These are phyloP conservation scores for Beauveria australis DNA, from an alignment of 2,329 filamentous ascomycete species.

Conservation along the genomic window DNA sequence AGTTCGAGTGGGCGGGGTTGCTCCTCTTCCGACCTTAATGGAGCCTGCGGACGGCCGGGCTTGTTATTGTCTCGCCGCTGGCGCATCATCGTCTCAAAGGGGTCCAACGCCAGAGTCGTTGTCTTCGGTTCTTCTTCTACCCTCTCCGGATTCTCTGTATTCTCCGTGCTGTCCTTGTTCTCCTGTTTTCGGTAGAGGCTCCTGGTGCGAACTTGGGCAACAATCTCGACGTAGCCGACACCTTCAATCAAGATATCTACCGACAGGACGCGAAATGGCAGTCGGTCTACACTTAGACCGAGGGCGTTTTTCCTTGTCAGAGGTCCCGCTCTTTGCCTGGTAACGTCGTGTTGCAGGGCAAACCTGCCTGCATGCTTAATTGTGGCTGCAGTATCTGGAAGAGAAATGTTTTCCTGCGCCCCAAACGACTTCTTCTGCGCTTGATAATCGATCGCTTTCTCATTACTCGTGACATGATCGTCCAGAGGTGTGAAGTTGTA, in stretches of 20 bases:
- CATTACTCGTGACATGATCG: conserved; percentile 67
- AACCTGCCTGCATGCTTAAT: conserved; percentile 69
- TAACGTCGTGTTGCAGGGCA: conserved; percentile 72
- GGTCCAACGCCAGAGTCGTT: conserved; percentile 11
- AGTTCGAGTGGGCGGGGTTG: conserved; percentile 11
- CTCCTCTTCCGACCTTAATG: conserved; percentile 9
- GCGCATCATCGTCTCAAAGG: conserved; percentile 20
- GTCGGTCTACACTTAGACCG: conserved; percentile 53
- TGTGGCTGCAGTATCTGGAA: conserved; percentile 46
- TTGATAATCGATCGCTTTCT: conserved; percentile 72
- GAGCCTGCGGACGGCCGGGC: neutral
- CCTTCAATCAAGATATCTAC: conserved; percentile 86
- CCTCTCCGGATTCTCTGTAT: neutral
- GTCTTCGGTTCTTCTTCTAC: conserved; percentile 10
- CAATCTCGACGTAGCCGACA: conserved; percentile 86
- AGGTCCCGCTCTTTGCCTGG: conserved; percentile 66
- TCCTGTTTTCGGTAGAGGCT: conserved; percentile 29
- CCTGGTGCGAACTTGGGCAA: conserved; percentile 65
- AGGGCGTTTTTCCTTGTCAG: conserved; percentile 56
- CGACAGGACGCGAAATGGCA: conserved; percentile 74
- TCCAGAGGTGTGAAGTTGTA: conserved; percentile 79
- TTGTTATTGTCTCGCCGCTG: conserved; percentile 17
- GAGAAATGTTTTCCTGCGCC: conserved; percentile 55
- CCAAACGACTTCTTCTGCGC: conserved; percentile 48
- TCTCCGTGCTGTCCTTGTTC: neutral